These are phyloP conservation scores for Chenopodium suecicum DNA, from an alignment of 148 eudicot species.

Conservation along the genomic window DNA sequence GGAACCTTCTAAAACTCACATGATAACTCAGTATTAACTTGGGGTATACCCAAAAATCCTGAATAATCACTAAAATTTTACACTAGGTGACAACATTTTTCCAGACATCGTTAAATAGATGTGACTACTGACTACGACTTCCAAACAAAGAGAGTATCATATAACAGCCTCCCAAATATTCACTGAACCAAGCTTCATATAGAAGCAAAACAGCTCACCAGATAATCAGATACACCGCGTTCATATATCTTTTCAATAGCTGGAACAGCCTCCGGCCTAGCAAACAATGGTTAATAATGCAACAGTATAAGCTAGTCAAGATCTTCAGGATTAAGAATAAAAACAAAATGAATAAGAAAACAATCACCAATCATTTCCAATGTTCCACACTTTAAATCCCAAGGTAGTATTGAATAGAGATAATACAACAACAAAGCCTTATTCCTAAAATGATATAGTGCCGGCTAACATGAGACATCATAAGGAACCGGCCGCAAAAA, in stretches of 20 bases:
- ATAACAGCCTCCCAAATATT: neutral
- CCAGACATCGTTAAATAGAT: neutral
- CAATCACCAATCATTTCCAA: neutral
- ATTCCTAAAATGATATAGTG: too few species aligned
- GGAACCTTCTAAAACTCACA: neutral
- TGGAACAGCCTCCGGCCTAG: slow-evolving; percentile 58
- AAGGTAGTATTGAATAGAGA: neutral
- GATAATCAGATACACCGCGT: slow-evolving; percentile 78
- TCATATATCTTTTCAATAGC: slow-evolving; percentile 71
- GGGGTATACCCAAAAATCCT: neutral
- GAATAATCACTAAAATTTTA: neutral
- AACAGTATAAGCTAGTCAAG: slow-evolving; percentile 11
- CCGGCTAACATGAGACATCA: too few species aligned
- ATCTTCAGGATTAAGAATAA: neutral
- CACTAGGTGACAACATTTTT: neutral
- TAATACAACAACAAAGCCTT: neutral
- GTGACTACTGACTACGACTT: neutral
- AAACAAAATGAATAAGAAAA: neutral
- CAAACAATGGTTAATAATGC: slow-evolving; percentile 14
- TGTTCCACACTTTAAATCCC: neutral
- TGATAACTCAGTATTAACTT: neutral
- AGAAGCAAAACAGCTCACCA: slow-evolving; percentile 47
- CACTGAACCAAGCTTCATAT: neutral
- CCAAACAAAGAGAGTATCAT: neutral
- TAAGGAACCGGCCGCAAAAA: too few species aligned